phyloP scores from a whole-genome alignment of 2,329 filamentous ascomycete species.

The Cladosporium sp. region DNA sequence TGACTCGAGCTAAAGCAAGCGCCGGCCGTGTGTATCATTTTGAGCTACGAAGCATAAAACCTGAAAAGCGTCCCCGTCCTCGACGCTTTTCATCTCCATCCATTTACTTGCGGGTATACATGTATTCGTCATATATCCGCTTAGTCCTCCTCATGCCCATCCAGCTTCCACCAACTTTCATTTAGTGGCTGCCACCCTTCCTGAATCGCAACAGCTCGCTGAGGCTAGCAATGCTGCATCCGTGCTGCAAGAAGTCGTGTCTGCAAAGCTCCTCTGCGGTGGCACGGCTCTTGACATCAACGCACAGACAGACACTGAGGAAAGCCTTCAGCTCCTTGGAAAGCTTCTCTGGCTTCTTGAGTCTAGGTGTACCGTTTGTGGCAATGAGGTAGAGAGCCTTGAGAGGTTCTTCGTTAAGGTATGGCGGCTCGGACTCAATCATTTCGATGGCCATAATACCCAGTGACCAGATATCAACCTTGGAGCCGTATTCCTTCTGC shows the following conservation, averaged over 20 bases:
- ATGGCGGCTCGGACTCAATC: conserved; percentile 97
- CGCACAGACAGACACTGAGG: conserved; percentile 90
- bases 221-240: conserved; percentile 77
- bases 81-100: neutral
- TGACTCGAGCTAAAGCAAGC: neutral
- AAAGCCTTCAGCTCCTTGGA: conserved; percentile 98
- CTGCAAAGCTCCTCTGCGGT: conserved; percentile 84
- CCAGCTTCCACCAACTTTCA: neutral
- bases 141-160: neutral
- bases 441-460: conserved; percentile 99
- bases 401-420: conserved; percentile 94
- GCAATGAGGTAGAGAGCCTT: conserved; percentile 97
- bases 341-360: conserved; percentile 98
- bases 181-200: conserved; percentile 59
- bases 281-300: conserved; percentile 91
- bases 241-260: conserved; percentile 92
- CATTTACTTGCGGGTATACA: neutral
- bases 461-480: conserved; percentile 98
- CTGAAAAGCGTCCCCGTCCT: neutral
- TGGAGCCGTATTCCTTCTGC: conserved; percentile 97
- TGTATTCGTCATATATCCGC: neutral
- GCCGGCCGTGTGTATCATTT: conserved; percentile 9
- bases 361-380: conserved; percentile 89
- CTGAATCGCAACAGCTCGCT: conserved; percentile 80
- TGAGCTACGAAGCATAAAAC: conserved; percentile 5